Conservation (phyloP, 2,329 filamentous ascomycete genomes). For the Paecilomyces fulvus region DNA sequence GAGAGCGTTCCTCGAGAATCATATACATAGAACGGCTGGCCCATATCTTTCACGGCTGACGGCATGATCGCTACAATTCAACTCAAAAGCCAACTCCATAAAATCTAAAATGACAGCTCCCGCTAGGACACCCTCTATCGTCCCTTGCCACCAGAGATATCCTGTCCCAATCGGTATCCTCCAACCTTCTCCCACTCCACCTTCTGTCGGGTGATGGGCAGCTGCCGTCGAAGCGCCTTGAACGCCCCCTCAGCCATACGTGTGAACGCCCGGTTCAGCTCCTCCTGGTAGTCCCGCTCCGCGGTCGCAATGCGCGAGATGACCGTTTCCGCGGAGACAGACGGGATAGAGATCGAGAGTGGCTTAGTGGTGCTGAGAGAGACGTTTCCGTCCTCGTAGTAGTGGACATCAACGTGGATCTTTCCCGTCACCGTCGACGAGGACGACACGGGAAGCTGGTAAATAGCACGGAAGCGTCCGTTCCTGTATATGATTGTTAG, state of each 20-base stretch:
- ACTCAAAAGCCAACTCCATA: not conserved
- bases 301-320: slow-evolving; percentile 66
- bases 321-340: slow-evolving; percentile 59
- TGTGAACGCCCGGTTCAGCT: slow-evolving; percentile 84
- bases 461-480: slow-evolving; percentile 87
- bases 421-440: slow-evolving; percentile 58
- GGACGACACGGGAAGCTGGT: slow-evolving; percentile 66
- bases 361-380: slow-evolving; percentile 83
- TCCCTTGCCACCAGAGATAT: slow-evolving; percentile 60
- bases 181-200: slow-evolving; percentile 99
- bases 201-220: slow-evolving; percentile 95
- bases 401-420: slow-evolving; percentile 93
- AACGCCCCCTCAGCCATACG: slow-evolving; percentile 89
- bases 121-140: slow-evolving; percentile 8
- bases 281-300: slow-evolving; percentile 94
- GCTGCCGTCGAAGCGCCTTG: slow-evolving; percentile 81
- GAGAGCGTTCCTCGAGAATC: not conserved
- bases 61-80: not conserved
- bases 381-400: slow-evolving; percentile 99
- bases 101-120: not conserved
- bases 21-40: not conserved
- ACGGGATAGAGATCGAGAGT: slow-evolving; percentile 53
- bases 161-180: slow-evolving; percentile 77
- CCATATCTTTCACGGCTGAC: not conserved
- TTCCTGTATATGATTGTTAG: slow-evolving; percentile 51